phyloP scores from a whole-genome alignment of 2,329 filamentous ascomycete species.

The Sporothrix dimorphospora region DNA sequence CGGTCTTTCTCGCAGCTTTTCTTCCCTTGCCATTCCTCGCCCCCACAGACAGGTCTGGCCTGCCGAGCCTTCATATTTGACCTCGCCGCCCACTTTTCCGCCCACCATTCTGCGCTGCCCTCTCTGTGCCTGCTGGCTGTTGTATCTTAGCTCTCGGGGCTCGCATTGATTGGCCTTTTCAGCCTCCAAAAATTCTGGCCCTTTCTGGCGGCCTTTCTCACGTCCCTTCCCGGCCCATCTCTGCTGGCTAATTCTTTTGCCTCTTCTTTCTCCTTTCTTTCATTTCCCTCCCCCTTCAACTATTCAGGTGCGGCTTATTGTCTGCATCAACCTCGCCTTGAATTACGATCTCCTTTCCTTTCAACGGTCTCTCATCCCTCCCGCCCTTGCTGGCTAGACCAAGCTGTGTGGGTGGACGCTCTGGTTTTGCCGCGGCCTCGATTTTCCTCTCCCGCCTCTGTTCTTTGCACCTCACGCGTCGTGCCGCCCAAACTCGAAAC shows the following conservation, averaged over 20 bases:
- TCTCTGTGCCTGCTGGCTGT: not conserved
- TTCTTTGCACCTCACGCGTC: constrained; percentile 21
- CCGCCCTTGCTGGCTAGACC: constrained; percentile 31
- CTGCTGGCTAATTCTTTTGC: constrained; percentile 10
- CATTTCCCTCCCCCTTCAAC: not conserved
- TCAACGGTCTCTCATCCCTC: constrained; percentile 41
- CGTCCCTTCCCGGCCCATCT: not conserved
- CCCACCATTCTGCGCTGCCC: not conserved
- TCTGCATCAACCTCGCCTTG: constrained; percentile 10
- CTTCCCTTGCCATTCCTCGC: not conserved
- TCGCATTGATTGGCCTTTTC: constrained; percentile 21
- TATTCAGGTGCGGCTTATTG: not conserved
- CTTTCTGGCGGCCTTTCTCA: constrained; percentile 1
- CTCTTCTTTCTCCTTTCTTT: not conserved
- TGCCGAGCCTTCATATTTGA: not conserved
- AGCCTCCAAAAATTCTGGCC: constrained; percentile 10
- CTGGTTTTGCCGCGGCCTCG: constrained; percentile 20
- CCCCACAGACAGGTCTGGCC: constrained; percentile 17
- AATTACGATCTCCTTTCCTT: constrained; percentile 42
- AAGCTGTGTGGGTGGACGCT: constrained; percentile 25
- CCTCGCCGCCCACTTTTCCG: constrained; percentile 27
- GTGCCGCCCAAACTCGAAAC: constrained; percentile 31
- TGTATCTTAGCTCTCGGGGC: not conserved
- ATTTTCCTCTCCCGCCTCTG: constrained; percentile 31
- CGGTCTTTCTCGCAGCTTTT: constrained; percentile 17